These are phyloP conservation scores for Gardenia jasminoides DNA, from an alignment of 257 asterid species.

Conservation along the genomic window DNA sequence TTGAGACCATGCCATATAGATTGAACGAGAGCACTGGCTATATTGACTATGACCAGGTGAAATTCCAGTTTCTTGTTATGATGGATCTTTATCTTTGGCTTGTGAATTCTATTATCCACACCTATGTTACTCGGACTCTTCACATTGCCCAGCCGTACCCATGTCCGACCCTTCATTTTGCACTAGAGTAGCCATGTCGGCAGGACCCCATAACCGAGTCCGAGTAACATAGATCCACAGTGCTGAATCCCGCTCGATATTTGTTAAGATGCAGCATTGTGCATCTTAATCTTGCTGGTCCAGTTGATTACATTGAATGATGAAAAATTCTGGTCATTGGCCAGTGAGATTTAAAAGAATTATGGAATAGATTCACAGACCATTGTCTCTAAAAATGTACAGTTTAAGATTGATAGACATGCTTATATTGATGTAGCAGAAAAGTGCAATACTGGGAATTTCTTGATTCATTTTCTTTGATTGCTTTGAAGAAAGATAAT, in stretches of 20 bases:
- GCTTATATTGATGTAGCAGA: neutral
- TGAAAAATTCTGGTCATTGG: neutral
- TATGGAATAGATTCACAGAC: neutral
- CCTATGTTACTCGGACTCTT: no score
- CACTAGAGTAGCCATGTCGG: no score
- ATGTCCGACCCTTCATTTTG: no score
- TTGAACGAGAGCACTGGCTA: constrained; percentile 75
- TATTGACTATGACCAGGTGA: constrained; percentile 74
- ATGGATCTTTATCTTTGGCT: constrained; percentile 1
- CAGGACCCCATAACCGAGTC: no score
- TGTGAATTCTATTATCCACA: neutral
- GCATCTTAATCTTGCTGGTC: neutral
- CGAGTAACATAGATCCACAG: no score
- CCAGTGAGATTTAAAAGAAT: neutral
- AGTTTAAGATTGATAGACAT: neutral
- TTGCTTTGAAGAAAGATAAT: neutral
- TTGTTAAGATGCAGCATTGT: neutral
- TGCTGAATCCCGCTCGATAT: neutral
- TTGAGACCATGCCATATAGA: constrained; percentile 93
- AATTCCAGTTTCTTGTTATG: neutral
- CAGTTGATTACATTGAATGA: neutral
- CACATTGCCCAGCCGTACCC: no score
- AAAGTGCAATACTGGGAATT: neutral
- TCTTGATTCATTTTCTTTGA: neutral
- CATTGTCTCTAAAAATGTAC: neutral